phyloP scores from a whole-genome alignment of 192 early-diverging fungal genomes.

The Neocallimastix lanati region DNA sequence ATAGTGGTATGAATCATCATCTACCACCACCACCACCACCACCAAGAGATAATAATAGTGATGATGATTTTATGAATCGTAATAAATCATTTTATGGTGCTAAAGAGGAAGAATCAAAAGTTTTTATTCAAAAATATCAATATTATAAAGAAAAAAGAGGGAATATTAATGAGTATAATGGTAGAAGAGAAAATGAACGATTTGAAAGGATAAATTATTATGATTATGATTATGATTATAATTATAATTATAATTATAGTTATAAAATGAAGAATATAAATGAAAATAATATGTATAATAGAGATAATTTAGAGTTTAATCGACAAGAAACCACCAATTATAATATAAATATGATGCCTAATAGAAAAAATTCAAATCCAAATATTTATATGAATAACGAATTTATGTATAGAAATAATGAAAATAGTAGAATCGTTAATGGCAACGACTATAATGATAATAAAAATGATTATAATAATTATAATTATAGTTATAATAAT shows the following conservation, averaged over 20 bases:
- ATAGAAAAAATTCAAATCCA: not conserved
- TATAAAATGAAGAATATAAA: not conserved
- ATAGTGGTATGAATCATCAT: not conserved
- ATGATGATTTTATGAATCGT: not conserved
- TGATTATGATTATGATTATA: too few species aligned
- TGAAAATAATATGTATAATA: too few species aligned
- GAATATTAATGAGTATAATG: too few species aligned
- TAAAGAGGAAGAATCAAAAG: not conserved
- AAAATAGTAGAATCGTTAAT: too few species aligned
- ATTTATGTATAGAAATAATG: not conserved
- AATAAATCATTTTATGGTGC: not conserved
- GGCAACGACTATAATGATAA: too few species aligned
- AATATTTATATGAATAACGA: not conserved
- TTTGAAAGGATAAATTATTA: too few species aligned
- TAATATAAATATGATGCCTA: not conserved
- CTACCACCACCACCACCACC: too few species aligned
- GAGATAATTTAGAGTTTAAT: not conserved
- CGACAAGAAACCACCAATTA: not conserved
- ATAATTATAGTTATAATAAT: not conserved
- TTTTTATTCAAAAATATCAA: not conserved
- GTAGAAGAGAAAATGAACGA: not conserved
- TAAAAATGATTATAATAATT: too few species aligned
- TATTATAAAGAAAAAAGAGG: not conserved
- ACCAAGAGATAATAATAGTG: not conserved
- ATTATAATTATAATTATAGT: not conserved